Percentiles rank a stretch among this genome's conserved stretches.
These are phyloP conservation scores for Paxillus ammoniavirescens DNA, from an alignment of 768 basidiomycete species.

Conservation along the genomic window DNA sequence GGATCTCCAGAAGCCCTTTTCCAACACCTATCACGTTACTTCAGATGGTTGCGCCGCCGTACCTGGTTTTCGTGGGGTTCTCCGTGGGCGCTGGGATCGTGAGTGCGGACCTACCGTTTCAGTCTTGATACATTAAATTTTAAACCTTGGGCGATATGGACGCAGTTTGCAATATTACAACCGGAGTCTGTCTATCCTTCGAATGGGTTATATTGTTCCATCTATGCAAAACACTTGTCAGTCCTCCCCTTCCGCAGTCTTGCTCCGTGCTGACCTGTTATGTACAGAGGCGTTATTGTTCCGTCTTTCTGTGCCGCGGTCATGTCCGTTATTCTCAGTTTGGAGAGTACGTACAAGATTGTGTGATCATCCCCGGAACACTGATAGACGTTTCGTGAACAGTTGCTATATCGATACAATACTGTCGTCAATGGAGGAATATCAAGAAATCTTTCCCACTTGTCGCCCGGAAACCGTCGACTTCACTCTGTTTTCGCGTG, in stretches of 20 bases:
- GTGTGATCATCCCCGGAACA: background rate
- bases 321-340: slow-evolving; percentile 37
- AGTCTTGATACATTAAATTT: slow-evolving; percentile 14
- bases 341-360: slow-evolving; percentile 41
- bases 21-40: slow-evolving; percentile 8
- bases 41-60: slow-evolving; percentile 38
- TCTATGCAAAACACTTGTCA: slow-evolving; percentile 35
- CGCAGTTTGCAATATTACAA: slow-evolving; percentile 16
- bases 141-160: background rate
- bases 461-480: slow-evolving; percentile 34
- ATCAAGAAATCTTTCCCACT: slow-evolving; percentile 43
- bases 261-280: slow-evolving; percentile 16
- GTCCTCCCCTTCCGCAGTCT: slow-evolving; percentile 16
- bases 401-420: slow-evolving; percentile 46
- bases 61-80: slow-evolving; percentile 43
- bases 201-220: slow-evolving; percentile 53
- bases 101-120: slow-evolving; percentile 18
- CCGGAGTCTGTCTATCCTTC: slow-evolving; percentile 15
- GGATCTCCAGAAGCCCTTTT: background rate
- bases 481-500: slow-evolving; percentile 38
- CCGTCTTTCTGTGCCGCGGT: slow-evolving; percentile 46
- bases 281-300: slow-evolving; percentile 31
- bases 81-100: slow-evolving; percentile 38
- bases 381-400: background rate
- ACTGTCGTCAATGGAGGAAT: slow-evolving; percentile 38